Base-by-base conservation (phyloP, 1,139 yeast species). In the Sugiyamaella grinbergsii region DNA sequence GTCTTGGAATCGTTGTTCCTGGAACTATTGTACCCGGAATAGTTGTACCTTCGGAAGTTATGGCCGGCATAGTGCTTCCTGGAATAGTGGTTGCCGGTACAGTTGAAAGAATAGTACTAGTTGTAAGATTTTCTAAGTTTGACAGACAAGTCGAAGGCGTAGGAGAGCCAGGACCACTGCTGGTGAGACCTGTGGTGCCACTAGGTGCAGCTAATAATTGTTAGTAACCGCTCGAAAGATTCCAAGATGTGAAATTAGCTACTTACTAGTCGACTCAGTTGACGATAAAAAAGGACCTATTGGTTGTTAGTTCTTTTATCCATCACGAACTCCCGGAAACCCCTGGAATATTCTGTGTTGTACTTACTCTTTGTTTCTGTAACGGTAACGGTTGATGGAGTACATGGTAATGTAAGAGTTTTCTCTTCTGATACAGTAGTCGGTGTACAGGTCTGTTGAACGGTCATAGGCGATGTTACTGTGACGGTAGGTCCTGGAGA, bases 131-230 rank as follows among this genome's bases (percentile, higher is more conserved):
- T 26, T 18, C 18, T 18, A 36, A 4, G 11, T 33, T 53, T 44
- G 15, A 46, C 48, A n/a, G 40, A 15, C 38, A 29, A 5, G 43
- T 15, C 19, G 43, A 7, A 11, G 43, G 24, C 23, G 16, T 34
- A 46, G 50, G 34, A 33, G 61, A 58, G 65, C 65, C 65, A 62
- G 63, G 50, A 56, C 64, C 54, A 61, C 66, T 62, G 65, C 68
- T 63, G 42, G 68, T 64, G 68, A 64, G 66, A 64, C 69, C 66
- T 31, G 47, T 34, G 63, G 68, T 64, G 68, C 68, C 69, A 62
- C 68, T 58, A 53, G 63, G 52, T 59, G 66, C 62, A 60, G 60
- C 54, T 51, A 43, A 13, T 29, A 26, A 33, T 6, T 24, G 42
- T 33, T 41, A 47, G 44, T 19, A 38, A 38, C 13, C 13, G n/a